These are phyloP conservation scores for Aspergillus pseudoglaucus DNA, from an alignment of 2,329 filamentous ascomycete genomes.

Conservation along the genomic window DNA sequence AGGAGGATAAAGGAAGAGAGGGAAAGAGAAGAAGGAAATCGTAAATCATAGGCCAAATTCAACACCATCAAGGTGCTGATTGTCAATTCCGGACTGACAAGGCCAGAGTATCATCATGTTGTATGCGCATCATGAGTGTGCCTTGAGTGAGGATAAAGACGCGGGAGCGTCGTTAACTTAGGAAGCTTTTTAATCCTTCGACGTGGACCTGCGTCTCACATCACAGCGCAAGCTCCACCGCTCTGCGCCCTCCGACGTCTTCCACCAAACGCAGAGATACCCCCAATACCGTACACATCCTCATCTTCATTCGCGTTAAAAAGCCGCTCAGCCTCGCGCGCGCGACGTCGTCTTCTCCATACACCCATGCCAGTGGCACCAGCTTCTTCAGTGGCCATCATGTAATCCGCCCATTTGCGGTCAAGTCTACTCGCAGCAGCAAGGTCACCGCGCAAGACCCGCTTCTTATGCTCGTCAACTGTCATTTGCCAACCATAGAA, in stretches of 20 bases:
- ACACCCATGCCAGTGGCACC: slow-evolving; percentile 55
- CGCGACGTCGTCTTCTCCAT: slow-evolving; percentile 66
- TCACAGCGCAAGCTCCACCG: slow-evolving; percentile 53
- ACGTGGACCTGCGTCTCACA: slow-evolving; percentile 43
- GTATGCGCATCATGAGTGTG: slow-evolving; percentile 3
- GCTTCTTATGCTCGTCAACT: slow-evolving; percentile 85
- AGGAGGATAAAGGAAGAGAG: too few relatives aligned
- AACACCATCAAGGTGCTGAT: neutral
- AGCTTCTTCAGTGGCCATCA: slow-evolving; percentile 85
- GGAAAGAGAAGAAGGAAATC: neutral
- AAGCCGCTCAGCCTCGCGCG: slow-evolving; percentile 71
- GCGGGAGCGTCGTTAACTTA: neutral
- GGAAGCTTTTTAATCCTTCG: too few relatives aligned
- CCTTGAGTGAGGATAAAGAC: neutral
- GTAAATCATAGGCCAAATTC: neutral
- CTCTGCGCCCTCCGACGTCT: slow-evolving; percentile 59
- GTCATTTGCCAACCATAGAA: slow-evolving; percentile 95
- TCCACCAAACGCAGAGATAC: slow-evolving; percentile 35
- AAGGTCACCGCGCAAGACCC: slow-evolving; percentile 71
- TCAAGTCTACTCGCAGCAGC: slow-evolving; percentile 70
- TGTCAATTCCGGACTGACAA: neutral
- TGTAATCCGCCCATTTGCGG: slow-evolving; percentile 87
- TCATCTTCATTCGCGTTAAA: slow-evolving; percentile 75
- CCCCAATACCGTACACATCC: slow-evolving; percentile 29
- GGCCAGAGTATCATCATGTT: slow-evolving; percentile 2